Base-by-base conservation (phyloP, 2,329 filamentous ascomycete species). In the Nemania sp. region DNA sequence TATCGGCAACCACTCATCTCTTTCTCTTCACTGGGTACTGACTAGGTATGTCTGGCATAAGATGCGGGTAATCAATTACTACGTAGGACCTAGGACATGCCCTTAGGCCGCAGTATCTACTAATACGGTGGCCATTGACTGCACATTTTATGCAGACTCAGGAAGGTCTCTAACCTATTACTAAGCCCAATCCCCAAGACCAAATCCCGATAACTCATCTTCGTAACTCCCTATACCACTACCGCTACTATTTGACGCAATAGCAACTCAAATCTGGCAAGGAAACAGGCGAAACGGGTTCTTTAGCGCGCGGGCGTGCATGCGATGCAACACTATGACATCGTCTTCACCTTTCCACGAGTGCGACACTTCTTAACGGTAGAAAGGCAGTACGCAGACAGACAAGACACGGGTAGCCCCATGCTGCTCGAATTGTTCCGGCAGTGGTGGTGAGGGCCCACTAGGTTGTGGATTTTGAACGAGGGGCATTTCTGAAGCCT, bases 321-420 rank as follows among this genome's bases (percentile, higher is more conserved):
- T 27, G 54, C 63, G 54, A 69, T 69, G 63, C 62, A 57, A 66
- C 66, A 29, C 22, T 63, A 69, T 69, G 66, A 63, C 66, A 69
- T 66, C 59, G 24, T 59, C 15, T 15, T 35, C 11, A 27, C 49
- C 26, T 43, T 26, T 38, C 35, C n/a, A 54, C 62, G 26, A 60
- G 13, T 20, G 32, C 45, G 13, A 58, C 13, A 43, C 45, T 27
- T 57, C 35, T 35, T 38, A 51, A 26, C 24, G 49, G 51, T 47
- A 64, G 38, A 35, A 38, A 27, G 20, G 7, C 38, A 35, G 32
- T 62, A 54, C 18, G 6, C 20, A 47, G 3, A 32, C 51, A 15
- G 43, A 11, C 29, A 54, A 52, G 20, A 60, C 43, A 66, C 58
- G 58, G 58, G 38, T 62, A 32, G 49, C 54, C 41, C 58, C 58